Evolutionary conservation across 768 basidiomycete species (phyloP).

Genomic region (Lentinula aciculospora): DNA sequence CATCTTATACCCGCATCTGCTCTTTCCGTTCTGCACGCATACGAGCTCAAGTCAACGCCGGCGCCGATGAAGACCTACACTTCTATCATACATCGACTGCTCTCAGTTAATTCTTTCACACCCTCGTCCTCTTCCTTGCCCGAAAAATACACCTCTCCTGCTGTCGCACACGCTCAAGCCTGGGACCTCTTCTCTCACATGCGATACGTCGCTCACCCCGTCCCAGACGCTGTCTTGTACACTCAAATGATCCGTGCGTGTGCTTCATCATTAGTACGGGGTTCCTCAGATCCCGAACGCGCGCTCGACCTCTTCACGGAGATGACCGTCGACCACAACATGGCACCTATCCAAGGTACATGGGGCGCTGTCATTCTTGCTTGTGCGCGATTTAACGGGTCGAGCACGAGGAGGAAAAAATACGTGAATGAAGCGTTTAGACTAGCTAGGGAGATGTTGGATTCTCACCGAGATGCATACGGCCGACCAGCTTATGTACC

Average conservation of each 20-base stretch:
- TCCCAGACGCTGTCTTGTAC: conserved; percentile 69
- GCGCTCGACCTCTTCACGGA: conserved; percentile 92
- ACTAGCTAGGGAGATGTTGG: conserved; percentile 83
- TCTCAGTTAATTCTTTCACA: conserved; percentile 39
- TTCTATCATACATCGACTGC: conserved; percentile 55
- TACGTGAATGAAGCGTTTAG: conserved; percentile 83
- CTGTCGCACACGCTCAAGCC: conserved; percentile 65
- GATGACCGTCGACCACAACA: conserved; percentile 70
- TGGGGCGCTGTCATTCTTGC: conserved; percentile 84
- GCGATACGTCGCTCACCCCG: conserved; percentile 90
- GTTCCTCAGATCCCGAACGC: conserved; percentile 76
- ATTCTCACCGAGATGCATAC: conserved; percentile 61
- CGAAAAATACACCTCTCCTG: conserved; percentile 51
- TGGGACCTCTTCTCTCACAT: conserved; percentile 96
- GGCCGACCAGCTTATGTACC: conserved; percentile 55
- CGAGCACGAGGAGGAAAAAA: conserved; percentile 21
- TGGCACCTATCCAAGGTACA: conserved; percentile 59
- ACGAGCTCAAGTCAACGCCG: conserved; percentile 57
- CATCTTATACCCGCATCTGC: conserved; percentile 56
- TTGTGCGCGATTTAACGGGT: conserved; percentile 58
- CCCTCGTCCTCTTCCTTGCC: conserved; percentile 66
- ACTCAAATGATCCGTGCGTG: conserved; percentile 87
- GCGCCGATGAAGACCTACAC: conserved; percentile 77
- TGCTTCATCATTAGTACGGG: conserved; percentile 43
- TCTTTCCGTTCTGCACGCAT: conserved; percentile 61